Percentiles rank a stretch among this genome's conserved stretches.
Evolutionary conservation across 129 eudicot species (phyloP).

Genomic region (Calendula officinalis): DNA sequence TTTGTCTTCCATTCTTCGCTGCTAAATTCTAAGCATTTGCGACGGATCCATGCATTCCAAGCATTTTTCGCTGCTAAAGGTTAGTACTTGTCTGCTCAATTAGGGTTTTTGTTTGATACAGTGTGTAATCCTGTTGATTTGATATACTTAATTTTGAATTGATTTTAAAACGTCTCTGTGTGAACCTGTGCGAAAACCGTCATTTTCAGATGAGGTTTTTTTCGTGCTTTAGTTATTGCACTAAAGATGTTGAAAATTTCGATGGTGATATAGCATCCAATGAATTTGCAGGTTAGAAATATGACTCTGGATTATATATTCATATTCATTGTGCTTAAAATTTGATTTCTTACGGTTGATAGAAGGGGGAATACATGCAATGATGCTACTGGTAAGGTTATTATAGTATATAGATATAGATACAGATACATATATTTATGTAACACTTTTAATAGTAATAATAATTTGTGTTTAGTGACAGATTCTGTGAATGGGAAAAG

Average conservation of each 20-base stretch:
- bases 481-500: conserved; percentile 38
- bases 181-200: background rate
- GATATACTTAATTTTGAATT: conserved; percentile 10
- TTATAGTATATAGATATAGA: background rate
- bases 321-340: background rate
- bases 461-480: background rate
- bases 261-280: conserved; percentile 16
- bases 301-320: conserved; percentile 3
- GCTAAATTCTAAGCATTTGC: conserved; percentile 21
- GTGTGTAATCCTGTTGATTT: background rate
- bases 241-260: conserved; percentile 25
- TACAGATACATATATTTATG: too few relatives aligned
- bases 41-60: conserved; percentile 12
- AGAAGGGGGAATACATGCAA: conserved; percentile 30
- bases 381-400: conserved; percentile 20
- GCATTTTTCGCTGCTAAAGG: background rate
- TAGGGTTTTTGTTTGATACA: conserved; percentile 16
- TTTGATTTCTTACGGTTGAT: conserved; percentile 19
- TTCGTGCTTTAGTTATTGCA: conserved; percentile 19
- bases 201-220: conserved; percentile 14
- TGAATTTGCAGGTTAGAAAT: conserved; percentile 20
- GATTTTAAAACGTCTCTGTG: background rate
- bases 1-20: conserved; percentile 17
- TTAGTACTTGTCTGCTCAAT: conserved; percentile 5
- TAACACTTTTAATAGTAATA: background rate